phyloP scores from a whole-genome alignment of 2,329 filamentous ascomycete species.

The Alternaria burnsii region DNA sequence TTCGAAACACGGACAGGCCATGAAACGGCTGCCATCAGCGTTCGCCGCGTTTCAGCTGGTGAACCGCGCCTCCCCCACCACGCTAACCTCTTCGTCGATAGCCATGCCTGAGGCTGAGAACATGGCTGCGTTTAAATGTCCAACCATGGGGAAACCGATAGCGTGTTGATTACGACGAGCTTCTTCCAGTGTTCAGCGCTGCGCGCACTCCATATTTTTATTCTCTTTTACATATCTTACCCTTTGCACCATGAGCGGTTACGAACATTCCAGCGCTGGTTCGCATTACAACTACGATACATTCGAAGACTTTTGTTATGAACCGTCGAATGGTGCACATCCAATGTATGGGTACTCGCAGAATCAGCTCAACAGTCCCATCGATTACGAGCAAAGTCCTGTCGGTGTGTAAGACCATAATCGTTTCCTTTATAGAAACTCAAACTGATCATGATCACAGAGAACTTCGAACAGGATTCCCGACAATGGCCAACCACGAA shows the following conservation, averaged over 20 bases:
- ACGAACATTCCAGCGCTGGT: conserved; percentile 18
- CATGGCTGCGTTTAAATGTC: conserved; percentile 3
- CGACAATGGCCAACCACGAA: conserved; percentile 16
- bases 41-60: conserved; percentile 34
- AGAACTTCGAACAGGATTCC: conserved; percentile 13
- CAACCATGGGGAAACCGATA: background rate
- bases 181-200: background rate
- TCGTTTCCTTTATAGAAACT: background rate
- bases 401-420: background rate
- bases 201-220: background rate
- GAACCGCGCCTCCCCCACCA: conserved; percentile 31
- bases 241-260: conserved; percentile 19
- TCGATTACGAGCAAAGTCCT: background rate
- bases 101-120: conserved; percentile 2
- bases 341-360: conserved; percentile 1
- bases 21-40: conserved; percentile 20
- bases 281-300: conserved; percentile 16
- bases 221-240: background rate
- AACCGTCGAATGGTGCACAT: background rate
- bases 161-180: background rate
- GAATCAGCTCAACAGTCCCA: background rate
- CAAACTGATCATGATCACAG: conserved; percentile 17
- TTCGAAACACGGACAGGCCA: conserved; percentile 33
- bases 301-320: background rate
- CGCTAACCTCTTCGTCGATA: background rate